Conservation (phyloP, 2,329 filamentous ascomycete genomes). For the Arthrinium phaeospermum region DNA sequence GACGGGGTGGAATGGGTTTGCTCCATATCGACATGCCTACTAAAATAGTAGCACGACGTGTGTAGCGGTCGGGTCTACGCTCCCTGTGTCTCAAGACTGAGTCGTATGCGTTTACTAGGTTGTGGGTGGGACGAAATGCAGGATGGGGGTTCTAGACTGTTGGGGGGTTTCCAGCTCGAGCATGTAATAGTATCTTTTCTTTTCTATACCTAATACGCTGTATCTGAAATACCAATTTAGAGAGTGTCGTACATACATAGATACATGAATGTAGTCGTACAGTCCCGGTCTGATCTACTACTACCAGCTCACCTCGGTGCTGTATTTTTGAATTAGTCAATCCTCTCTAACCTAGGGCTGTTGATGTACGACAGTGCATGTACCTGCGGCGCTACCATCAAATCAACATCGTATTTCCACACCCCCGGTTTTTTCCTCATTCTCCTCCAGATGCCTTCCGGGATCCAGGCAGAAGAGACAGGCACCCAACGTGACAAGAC, state of each 20-base stretch:
- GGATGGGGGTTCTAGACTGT: neutral
- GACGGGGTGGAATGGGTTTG: constrained; percentile 3
- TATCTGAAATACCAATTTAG: neutral
- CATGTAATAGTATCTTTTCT: too few species aligned
- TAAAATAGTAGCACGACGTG: constrained; percentile 4
- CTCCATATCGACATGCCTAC: constrained; percentile 9
- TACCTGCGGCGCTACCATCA: neutral
- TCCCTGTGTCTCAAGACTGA: constrained; percentile 13
- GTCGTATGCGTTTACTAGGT: neutral
- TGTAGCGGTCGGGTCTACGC: neutral
- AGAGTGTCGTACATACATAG: neutral
- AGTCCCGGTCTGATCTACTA: neutral
- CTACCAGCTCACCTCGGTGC: neutral
- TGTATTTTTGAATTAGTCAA: constrained; percentile 3
- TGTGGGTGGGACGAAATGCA: neutral
- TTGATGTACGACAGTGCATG: neutral
- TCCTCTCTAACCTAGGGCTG: neutral
- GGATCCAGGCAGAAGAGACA: neutral
- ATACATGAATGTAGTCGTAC: neutral
- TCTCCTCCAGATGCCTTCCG: neutral
- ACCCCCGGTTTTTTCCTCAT: neutral
- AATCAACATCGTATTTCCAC: neutral
- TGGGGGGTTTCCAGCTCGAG: neutral
- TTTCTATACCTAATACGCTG: neutral
- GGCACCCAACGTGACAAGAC: neutral